Base-by-base conservation (phyloP, 129 eudicot genomes). In the sunflower (Helianthus annuus) region DNA sequence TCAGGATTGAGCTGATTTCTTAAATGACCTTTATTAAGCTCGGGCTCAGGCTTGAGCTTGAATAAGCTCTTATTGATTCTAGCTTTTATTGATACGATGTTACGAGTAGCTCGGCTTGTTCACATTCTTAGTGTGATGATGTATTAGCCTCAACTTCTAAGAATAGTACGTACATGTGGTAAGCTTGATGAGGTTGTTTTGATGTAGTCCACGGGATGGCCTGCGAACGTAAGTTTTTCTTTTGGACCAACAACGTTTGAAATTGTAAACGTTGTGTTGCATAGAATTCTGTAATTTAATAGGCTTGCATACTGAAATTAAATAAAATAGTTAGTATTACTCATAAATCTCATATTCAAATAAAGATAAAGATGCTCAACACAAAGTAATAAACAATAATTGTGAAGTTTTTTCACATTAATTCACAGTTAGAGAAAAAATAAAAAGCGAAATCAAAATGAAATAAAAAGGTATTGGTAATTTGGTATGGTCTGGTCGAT, bases 181-280 rank as follows among this genome's bases (percentile, higher is more conserved):
- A 88, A 60, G 81, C 88, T 74, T 64, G 91, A 80, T 10, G 85
- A 75, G 11, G 66, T 83, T 19, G 66, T 79, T 73, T 87, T 80
- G 4, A 91, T 68, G 79, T 79, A 84, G 40, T 80, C 83, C 5
- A 91, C 81, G 1, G 83, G 88, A 64, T 79, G 88, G 53, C 92
- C 97, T 2, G 69, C 90, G 62, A 86, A 45, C 12, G 85, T 86
- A 17, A 86, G 44, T 73, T 86, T 83, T 66, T 91, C 96, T 45
- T 34, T 78, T 56, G 97, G 97, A 62, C 97, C 97, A 16, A 84
- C 64, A 15, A 88, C 64, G 66, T 91, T 91, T 17, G 91, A 90
- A 73, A 90, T 74, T 9, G 87, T 80, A 70, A 88, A 88, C 4
- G 91, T 88, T 6, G 97, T 84, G 69, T 88, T 88, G 58, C 97